Evolutionary conservation across 2,329 filamentous ascomycete genomes (phyloP).

Genomic region (Ophiostoma populinum): DNA sequence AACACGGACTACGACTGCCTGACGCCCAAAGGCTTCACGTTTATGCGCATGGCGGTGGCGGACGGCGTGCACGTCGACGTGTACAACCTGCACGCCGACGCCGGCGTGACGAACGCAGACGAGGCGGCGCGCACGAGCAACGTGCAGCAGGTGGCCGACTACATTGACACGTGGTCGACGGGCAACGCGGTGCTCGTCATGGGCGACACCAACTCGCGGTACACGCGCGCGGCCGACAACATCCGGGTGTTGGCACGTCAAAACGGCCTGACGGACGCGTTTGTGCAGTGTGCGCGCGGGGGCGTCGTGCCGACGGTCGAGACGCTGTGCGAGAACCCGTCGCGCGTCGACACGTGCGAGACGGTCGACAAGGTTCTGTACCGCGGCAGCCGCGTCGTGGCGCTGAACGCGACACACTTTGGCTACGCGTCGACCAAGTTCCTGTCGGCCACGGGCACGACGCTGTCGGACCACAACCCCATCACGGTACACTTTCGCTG

Average conservation of each 20-base stretch:
- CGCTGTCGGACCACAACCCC: slow-evolving; percentile 49
- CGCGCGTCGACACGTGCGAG: slow-evolving; percentile 37
- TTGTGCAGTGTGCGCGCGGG: slow-evolving; percentile 35
- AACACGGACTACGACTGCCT: slow-evolving; percentile 41
- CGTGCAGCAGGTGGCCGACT: slow-evolving; percentile 38
- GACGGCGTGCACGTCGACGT: slow-evolving; percentile 40
- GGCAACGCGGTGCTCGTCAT: slow-evolving; percentile 47
- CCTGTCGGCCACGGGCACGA: slow-evolving; percentile 34
- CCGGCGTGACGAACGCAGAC: slow-evolving; percentile 34
- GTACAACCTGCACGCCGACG: slow-evolving; percentile 52
- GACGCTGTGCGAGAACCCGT: slow-evolving; percentile 39
- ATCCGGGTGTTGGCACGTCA: slow-evolving; percentile 30
- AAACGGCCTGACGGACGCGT: slow-evolving; percentile 38
- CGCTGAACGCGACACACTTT: slow-evolving; percentile 30
- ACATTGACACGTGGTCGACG: slow-evolving; percentile 35
- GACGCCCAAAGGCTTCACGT: slow-evolving; percentile 53
- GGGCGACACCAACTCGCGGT: slow-evolving; percentile 49
- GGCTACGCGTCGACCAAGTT: slow-evolving; percentile 39
- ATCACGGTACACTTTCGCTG: slow-evolving; percentile 37
- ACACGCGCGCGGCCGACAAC: slow-evolving; percentile 37
- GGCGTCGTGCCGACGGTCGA: slow-evolving; percentile 28
- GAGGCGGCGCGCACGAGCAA: slow-evolving; percentile 38
- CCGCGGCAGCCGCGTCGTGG: slow-evolving; percentile 29
- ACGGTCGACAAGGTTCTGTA: slow-evolving; percentile 52
- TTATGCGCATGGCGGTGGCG: slow-evolving; percentile 39